A percentile compares a stretch with the other conserved stretches of the same genome.
Conservation (phyloP, 768 basidiomycete species). For the Mycena floridula region DNA sequence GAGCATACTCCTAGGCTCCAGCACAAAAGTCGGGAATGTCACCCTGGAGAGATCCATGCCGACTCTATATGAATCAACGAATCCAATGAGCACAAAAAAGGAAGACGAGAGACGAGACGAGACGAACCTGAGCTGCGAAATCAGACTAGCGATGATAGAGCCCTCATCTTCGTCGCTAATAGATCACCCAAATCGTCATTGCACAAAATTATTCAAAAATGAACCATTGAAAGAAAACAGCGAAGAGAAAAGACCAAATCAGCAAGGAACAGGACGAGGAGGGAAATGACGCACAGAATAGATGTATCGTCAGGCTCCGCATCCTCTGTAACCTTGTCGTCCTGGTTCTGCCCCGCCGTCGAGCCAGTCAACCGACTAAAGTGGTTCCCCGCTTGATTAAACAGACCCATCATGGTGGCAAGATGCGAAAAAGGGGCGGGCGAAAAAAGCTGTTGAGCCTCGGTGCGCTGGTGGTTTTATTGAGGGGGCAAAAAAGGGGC, state of each 20-base stretch:
- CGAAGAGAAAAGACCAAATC: no score
- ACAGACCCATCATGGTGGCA: constrained; percentile 76
- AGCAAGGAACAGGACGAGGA: no score
- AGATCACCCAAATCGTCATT: no score
- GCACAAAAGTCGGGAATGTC: constrained; percentile 90
- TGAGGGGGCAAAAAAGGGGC: no score
- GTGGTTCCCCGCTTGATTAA: constrained; percentile 62
- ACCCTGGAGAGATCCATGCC: constrained; percentile 97
- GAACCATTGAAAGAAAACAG: constrained; percentile 15
- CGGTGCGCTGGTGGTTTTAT: no score
- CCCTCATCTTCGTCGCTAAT: constrained; percentile 89
- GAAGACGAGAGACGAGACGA: not conserved
- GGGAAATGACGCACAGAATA: constrained; percentile 60
- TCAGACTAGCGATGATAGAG: constrained; percentile 80
- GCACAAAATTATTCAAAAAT: constrained; percentile 31
- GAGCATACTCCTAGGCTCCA: constrained; percentile 95
- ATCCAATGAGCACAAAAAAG: not conserved
- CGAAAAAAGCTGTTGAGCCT: no score
- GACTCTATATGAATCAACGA: constrained; percentile 44
- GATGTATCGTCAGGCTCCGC: constrained; percentile 87
- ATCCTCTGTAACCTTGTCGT: constrained; percentile 72
- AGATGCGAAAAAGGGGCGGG: no score
- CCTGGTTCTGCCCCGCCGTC: constrained; percentile 53
- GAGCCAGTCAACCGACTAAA: constrained; percentile 29
- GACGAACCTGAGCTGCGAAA: constrained; percentile 78